phyloP scores from a whole-genome alignment of 2,329 filamentous ascomycete species.

The Penicillium sp. region DNA sequence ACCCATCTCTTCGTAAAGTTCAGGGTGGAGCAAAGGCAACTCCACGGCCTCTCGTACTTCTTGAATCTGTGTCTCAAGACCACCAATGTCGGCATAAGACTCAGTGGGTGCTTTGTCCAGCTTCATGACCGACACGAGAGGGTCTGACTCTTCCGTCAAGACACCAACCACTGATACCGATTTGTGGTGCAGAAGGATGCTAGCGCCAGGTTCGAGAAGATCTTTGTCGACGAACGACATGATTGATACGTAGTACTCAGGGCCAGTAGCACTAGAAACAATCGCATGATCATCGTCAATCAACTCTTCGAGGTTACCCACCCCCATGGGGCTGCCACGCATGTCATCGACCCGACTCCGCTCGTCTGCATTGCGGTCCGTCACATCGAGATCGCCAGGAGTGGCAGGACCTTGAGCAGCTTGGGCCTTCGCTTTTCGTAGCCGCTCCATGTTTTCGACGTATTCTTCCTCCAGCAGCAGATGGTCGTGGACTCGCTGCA shows the following conservation, averaged over 20 bases:
- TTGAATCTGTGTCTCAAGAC: slow-evolving; percentile 89
- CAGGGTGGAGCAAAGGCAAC: slow-evolving; percentile 86
- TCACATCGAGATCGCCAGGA: slow-evolving; percentile 63
- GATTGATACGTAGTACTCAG: slow-evolving; percentile 99
- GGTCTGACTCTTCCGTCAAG: slow-evolving; percentile 91
- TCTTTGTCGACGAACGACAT: slow-evolving; percentile 99
- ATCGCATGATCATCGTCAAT: slow-evolving; percentile 99
- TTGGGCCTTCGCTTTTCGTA: slow-evolving; percentile 84
- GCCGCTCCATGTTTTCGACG: slow-evolving; percentile 95
- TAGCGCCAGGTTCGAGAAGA: slow-evolving; percentile 89
- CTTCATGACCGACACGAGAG: slow-evolving; percentile 97
- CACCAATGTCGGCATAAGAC: slow-evolving; percentile 97
- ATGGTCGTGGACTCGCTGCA: slow-evolving; percentile 98
- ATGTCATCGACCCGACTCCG: slow-evolving; percentile 93
- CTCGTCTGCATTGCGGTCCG: slow-evolving; percentile 90
- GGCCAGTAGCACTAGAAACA: slow-evolving; percentile 92
- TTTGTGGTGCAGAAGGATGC: slow-evolving; percentile 93
- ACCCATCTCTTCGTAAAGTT: slow-evolving; percentile 99
- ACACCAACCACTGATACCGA: slow-evolving; percentile 97
- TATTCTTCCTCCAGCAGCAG: slow-evolving; percentile 96
- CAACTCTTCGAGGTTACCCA: slow-evolving; percentile 95
- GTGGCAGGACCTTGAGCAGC: slow-evolving; percentile 48
- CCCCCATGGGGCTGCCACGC: slow-evolving; percentile 97
- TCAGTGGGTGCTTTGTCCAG: slow-evolving; percentile 97
- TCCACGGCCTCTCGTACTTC: slow-evolving; percentile 97